phyloP scores from a whole-genome alignment of 2,329 filamentous ascomycete species.

The Myotisia sp. region DNA sequence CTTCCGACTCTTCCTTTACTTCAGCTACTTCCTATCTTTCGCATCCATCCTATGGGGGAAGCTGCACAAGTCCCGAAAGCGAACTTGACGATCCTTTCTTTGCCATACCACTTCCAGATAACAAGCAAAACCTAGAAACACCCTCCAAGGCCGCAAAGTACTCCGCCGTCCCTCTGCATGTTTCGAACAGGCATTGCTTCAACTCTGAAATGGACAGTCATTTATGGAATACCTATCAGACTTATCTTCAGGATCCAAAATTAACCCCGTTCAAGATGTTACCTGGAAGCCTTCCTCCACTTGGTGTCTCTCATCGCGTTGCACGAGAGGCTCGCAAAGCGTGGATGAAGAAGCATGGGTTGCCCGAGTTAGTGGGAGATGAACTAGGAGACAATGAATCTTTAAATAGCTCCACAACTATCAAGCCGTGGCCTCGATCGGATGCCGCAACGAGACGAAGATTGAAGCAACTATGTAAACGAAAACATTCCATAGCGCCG shows the following conservation, averaged over 20 bases:
- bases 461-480: slow-evolving; percentile 45
- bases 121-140: slow-evolving; percentile 26
- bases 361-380: no score
- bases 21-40: slow-evolving; percentile 44
- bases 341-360: slow-evolving; percentile 42
- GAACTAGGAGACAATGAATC: neutral
- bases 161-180: slow-evolving; percentile 15
- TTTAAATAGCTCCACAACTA: slow-evolving; percentile 3
- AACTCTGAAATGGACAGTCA: slow-evolving; percentile 52
- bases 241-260: slow-evolving; percentile 50
- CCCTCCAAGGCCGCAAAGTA: slow-evolving; percentile 22
- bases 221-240: slow-evolving; percentile 51
- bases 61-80: slow-evolving; percentile 47
- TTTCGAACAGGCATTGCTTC: slow-evolving; percentile 30
- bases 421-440: slow-evolving; percentile 38
- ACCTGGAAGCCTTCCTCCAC: slow-evolving; percentile 47
- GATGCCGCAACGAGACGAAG: slow-evolving; percentile 45
- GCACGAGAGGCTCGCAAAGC: slow-evolving; percentile 47
- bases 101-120: slow-evolving; percentile 25
- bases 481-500: slow-evolving; percentile 47
- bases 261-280: slow-evolving; percentile 55
- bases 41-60: slow-evolving; percentile 43
- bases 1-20: slow-evolving; percentile 49
- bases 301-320: slow-evolving; percentile 50
- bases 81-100: slow-evolving; percentile 44